These are phyloP conservation scores for Phytopythium cucurbitacearum DNA, from an alignment of 352 stramenopile genomes.

Conservation along the genomic window DNA sequence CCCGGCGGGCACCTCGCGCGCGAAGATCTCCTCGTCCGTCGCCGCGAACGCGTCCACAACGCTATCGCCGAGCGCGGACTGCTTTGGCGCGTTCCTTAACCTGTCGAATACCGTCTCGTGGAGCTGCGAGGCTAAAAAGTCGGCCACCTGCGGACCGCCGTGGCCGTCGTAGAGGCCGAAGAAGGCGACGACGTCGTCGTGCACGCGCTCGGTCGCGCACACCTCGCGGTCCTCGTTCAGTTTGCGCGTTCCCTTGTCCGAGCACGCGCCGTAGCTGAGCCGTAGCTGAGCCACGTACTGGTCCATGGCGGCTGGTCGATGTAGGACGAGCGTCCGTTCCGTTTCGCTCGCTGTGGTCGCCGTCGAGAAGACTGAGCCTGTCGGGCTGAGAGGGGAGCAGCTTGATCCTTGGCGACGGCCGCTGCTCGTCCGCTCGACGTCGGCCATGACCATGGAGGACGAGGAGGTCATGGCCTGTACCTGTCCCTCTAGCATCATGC, in stretches of 20 bases:
- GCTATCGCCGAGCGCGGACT: conserved; percentile 19
- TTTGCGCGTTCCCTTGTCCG: conserved; percentile 69
- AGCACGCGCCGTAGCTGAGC: conserved; percentile 68
- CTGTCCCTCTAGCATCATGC: conserved; percentile 55
- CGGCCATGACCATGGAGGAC: not conserved
- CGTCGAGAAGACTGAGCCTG: conserved; percentile 67
- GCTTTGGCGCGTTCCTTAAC: conserved; percentile 30
- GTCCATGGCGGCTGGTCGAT: conserved; percentile 22
- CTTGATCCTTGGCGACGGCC: conserved; percentile 7
- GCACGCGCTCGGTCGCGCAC: conserved; percentile 37
- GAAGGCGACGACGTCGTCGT: conserved; percentile 65
- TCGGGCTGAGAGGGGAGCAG: conserved; percentile 48
- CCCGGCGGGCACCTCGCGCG: conserved; percentile 62
- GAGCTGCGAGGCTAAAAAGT: conserved; percentile 59
- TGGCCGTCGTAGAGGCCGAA: conserved; percentile 87
- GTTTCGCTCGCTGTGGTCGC: conserved; percentile 71
- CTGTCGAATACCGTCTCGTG: conserved; percentile 55
- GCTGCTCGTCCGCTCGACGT: too few species aligned
- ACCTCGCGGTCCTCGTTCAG: conserved; percentile 72
- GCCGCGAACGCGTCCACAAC: conserved; percentile 46
- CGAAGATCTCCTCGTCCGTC: conserved; percentile 74
- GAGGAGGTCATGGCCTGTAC: conserved; percentile 4
- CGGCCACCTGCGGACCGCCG: conserved; percentile 58
- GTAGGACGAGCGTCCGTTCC: conserved; percentile 58
- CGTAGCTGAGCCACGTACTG: conserved; percentile 50